Conservation (phyloP, 108 stramenopile genomes). For the Licmophora abbreviata region DNA sequence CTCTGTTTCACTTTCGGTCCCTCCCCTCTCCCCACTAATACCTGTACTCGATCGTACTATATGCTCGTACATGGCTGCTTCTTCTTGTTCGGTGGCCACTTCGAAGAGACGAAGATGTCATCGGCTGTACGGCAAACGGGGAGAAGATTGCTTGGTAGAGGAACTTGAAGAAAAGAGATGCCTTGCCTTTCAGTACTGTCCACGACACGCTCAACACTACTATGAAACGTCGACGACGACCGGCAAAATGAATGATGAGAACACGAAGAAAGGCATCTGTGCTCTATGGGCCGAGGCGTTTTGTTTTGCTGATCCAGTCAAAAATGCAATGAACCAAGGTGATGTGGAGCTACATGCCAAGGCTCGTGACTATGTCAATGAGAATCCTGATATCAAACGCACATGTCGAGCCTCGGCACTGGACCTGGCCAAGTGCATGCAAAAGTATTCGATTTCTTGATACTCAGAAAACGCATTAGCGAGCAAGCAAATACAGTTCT, state of each 20-base stretch:
- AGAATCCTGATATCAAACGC: slow-evolving; percentile 10
- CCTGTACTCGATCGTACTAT: too few species aligned
- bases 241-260: too few species aligned
- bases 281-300: slow-evolving; percentile 33
- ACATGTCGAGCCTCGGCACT: slow-evolving; percentile 25
- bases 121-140: slow-evolving; percentile 22
- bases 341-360: slow-evolving; percentile 17
- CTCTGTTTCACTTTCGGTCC: too few species aligned
- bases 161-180: slow-evolving; percentile 32
- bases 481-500: too few species aligned
- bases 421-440: slow-evolving; percentile 22
- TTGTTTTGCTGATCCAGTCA: slow-evolving; percentile 19
- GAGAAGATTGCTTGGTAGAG: slow-evolving; percentile 31
- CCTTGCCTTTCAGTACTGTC: slow-evolving; percentile 21
- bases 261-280: slow-evolving; percentile 15
- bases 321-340: slow-evolving; percentile 17
- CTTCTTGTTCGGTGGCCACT: neutral
- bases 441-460: slow-evolving; percentile 10
- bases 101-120: slow-evolving; percentile 9
- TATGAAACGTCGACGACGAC: too few species aligned
- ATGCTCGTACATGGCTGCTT: too few species aligned
- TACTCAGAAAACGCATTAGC: too few species aligned
- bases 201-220: slow-evolving; percentile 25
- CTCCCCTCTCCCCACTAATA: too few species aligned
- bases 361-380: slow-evolving; percentile 18